Evolutionary conservation across 345 rosid species (phyloP).

Genomic region (Eucalyptus melliodora): DNA sequence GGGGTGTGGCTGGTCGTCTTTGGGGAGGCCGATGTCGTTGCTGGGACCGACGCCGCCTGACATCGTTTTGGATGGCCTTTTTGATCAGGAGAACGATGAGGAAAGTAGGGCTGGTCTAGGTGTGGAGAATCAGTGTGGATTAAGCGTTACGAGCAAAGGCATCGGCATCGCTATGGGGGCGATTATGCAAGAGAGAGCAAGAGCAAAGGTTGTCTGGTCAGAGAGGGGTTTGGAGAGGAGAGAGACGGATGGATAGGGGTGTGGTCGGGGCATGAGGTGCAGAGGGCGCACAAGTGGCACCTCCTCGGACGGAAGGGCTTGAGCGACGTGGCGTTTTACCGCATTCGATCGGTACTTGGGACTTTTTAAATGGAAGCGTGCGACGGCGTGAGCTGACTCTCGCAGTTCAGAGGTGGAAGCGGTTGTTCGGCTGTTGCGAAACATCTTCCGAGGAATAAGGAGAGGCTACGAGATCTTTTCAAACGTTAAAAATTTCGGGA

Average conservation of each 20-base stretch:
- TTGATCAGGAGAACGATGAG: background rate
- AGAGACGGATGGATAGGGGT: too few species aligned
- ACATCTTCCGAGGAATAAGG: background rate
- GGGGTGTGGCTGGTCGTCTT: slow-evolving; percentile 16
- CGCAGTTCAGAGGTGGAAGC: background rate
- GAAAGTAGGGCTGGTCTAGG: background rate
- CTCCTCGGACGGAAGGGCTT: background rate
- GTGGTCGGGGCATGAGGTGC: background rate
- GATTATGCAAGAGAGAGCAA: background rate
- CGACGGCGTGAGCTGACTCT: background rate
- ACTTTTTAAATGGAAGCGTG: background rate
- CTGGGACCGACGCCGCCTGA: slow-evolving; percentile 77
- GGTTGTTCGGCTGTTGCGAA: background rate
- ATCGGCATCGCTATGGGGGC: background rate
- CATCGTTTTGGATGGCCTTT: slow-evolving; percentile 13
- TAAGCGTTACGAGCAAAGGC: background rate
- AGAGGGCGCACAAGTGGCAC: background rate
- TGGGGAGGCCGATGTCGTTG: slow-evolving; percentile 41
- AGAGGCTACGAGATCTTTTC: background rate
- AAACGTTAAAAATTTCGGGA: background rate
- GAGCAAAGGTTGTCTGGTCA: background rate
- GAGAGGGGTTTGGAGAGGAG: background rate
- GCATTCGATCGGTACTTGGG: background rate
- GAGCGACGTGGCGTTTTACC: background rate
- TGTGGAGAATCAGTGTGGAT: background rate